phyloP scores from a whole-genome alignment of 1,139 yeast genomes.

The Suhomyces terraborum region DNA sequence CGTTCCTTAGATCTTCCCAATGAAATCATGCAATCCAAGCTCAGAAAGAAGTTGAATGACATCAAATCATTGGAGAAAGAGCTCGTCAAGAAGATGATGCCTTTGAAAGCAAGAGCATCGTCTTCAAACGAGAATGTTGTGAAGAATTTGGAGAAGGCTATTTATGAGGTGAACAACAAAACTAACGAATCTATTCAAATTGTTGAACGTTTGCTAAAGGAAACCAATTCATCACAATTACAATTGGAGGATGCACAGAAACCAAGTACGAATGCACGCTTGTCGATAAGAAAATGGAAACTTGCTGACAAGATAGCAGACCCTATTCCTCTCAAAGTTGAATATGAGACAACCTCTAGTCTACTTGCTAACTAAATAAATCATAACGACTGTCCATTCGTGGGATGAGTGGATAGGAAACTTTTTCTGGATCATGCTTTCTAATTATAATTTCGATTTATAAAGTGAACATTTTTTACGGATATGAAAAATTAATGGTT shows the following conservation, averaged over 20 bases:
- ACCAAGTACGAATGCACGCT: background rate
- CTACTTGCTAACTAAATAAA: background rate
- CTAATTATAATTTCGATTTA: too few relatives aligned
- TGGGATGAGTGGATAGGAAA: too few relatives aligned
- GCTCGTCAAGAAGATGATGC: conserved; percentile 20
- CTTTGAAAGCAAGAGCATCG: conserved; percentile 22
- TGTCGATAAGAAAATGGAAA: conserved; percentile 5
- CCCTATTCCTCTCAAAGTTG: background rate
- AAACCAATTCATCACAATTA: background rate
- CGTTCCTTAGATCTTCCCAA: conserved; percentile 22
- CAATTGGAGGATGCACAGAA: background rate
- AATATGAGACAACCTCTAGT: background rate
- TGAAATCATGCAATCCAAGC: conserved; percentile 16
- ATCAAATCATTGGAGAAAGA: conserved; percentile 18
- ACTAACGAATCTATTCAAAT: conserved; percentile 6
- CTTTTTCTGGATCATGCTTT: too few relatives aligned
- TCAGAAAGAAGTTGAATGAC: conserved; percentile 18
- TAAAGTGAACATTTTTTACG: too few relatives aligned
- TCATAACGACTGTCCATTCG: too few relatives aligned
- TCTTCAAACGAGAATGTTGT: conserved; percentile 15
- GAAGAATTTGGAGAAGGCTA: conserved; percentile 20
- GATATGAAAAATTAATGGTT: too few relatives aligned
- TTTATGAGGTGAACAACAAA: conserved; percentile 14
- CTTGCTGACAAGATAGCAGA: background rate
- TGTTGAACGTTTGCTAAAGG: conserved; percentile 1